Percentiles rank a stretch among this genome's conserved stretches.
Conservation (phyloP, 768 basidiomycete species). For the Cystobasidiopsis lactophilus region DNA sequence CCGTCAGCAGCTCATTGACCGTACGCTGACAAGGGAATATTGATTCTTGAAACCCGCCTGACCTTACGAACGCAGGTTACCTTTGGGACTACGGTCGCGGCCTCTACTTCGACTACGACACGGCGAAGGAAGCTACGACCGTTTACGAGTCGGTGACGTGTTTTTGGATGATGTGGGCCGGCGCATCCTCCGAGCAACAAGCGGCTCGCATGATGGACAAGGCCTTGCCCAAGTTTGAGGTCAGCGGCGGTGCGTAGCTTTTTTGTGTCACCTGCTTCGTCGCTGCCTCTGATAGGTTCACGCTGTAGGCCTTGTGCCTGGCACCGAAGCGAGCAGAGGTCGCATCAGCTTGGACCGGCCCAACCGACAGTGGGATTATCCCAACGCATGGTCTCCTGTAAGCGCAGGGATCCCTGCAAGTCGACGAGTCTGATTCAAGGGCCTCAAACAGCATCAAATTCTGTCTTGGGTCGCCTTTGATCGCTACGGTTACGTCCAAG, state of each 20-base stretch:
- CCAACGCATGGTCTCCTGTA: neutral
- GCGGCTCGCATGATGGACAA: slow-evolving; percentile 70
- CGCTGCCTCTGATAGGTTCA: neutral
- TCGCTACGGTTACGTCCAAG: slow-evolving; percentile 82
- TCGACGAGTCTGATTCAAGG: neutral
- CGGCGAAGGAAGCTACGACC: slow-evolving; percentile 68
- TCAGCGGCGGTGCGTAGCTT: slow-evolving; percentile 45
- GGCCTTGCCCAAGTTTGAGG: slow-evolving; percentile 86
- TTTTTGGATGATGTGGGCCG: slow-evolving; percentile 93
- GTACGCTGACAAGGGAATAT: slow-evolving; percentile 15
- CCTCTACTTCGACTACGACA: slow-evolving; percentile 93
- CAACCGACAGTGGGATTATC: slow-evolving; percentile 72
- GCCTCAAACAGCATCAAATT: slow-evolving; percentile 41
- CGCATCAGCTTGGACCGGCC: slow-evolving; percentile 87
- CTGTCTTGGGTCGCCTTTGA: slow-evolving; percentile 96
- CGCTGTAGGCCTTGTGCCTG: slow-evolving; percentile 43
- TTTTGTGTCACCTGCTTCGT: neutral
- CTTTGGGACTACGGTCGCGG: slow-evolving; percentile 91
- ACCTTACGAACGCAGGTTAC: slow-evolving; percentile 25
- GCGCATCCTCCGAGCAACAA: slow-evolving; percentile 89
- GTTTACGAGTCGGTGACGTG: slow-evolving; percentile 92
- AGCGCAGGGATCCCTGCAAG: neutral
- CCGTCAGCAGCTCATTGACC: slow-evolving; percentile 66
- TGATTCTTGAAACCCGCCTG: neutral
- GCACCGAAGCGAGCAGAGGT: slow-evolving; percentile 87